Percentiles rank a stretch among this genome's conserved stretches.
Conservation (phyloP, 371 early-diverging fungal genomes). For the Paramicrosporidium saccamoebae region DNA sequence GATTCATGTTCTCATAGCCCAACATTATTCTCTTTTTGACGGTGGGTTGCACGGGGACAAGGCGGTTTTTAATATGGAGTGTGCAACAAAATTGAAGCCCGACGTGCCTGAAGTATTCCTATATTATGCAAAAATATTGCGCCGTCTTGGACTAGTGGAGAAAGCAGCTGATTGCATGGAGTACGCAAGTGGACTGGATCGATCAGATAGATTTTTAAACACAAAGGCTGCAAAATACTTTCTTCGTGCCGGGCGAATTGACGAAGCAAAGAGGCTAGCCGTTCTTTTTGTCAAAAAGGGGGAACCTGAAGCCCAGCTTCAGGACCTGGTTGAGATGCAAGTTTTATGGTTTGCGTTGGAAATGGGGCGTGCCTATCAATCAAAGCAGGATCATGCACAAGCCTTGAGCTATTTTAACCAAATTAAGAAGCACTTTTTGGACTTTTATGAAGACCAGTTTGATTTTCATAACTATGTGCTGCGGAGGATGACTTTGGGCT, state of each 20-base stretch:
- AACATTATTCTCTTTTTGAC: too few species aligned
- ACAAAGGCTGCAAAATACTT: constrained; percentile 76
- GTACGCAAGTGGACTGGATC: constrained; percentile 51
- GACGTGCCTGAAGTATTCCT: too few species aligned
- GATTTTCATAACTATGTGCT: constrained; percentile 82
- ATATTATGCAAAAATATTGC: too few species aligned
- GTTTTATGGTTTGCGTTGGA: constrained; percentile 53
- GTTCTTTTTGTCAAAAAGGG: constrained; percentile 35
- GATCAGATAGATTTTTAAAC: constrained; percentile 80
- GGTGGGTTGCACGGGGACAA: too few species aligned
- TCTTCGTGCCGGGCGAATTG: constrained; percentile 37
- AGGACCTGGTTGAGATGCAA: constrained; percentile 67
- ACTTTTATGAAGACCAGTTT: constrained; percentile 68
- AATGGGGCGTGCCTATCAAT: constrained; percentile 22
- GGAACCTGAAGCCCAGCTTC: constrained; percentile 22
- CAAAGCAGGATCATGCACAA: constrained; percentile 25
- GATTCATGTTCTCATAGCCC: too few species aligned
- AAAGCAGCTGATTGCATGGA: constrained; percentile 34
- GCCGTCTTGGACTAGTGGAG: too few species aligned
- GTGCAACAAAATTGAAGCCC: too few species aligned
- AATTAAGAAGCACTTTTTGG: constrained; percentile 34
- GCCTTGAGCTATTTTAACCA: constrained; percentile 59
- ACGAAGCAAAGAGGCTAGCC: constrained; percentile 46
- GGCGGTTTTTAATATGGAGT: too few species aligned
- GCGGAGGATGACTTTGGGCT: constrained; percentile 51